These are phyloP conservation scores for Epichloe bromicola DNA, from an alignment of 2,329 filamentous ascomycete genomes.

Conservation along the genomic window DNA sequence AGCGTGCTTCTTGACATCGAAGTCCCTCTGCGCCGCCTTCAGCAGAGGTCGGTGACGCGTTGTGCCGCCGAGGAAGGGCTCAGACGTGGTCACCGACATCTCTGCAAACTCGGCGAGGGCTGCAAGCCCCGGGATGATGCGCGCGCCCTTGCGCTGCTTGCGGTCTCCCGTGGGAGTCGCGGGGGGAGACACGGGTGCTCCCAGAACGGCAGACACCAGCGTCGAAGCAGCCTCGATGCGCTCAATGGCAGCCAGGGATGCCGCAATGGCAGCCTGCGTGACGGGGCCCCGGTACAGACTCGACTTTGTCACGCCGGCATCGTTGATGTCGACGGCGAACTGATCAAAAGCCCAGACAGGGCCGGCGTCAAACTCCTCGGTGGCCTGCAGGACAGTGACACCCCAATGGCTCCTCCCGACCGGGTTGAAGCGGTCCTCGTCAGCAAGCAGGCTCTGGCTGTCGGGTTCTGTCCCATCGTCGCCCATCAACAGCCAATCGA, in stretches of 20 bases:
- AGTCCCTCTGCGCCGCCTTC: slow-evolving; percentile 24
- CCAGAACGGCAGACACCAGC: not conserved
- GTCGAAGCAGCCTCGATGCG: slow-evolving; percentile 19
- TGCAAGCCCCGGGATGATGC: slow-evolving; percentile 13
- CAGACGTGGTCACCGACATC: slow-evolving; percentile 20
- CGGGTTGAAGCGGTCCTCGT: slow-evolving; percentile 12
- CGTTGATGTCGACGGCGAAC: slow-evolving; percentile 27
- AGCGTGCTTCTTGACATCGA: slow-evolving; percentile 20
- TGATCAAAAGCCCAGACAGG: slow-evolving; percentile 31
- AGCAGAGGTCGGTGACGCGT: slow-evolving; percentile 24
- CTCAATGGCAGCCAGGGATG: slow-evolving; percentile 23
- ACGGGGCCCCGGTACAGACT: slow-evolving; percentile 26
- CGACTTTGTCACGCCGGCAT: slow-evolving; percentile 25
- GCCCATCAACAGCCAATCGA: slow-evolving; percentile 30
- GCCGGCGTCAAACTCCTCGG: slow-evolving; percentile 28
- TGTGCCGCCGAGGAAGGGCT: slow-evolving; percentile 24
- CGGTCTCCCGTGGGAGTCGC: not conserved
- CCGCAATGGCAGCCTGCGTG: slow-evolving; percentile 24
- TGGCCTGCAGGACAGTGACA: slow-evolving; percentile 26
- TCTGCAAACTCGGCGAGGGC: slow-evolving; percentile 14
- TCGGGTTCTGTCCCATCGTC: slow-evolving; percentile 25
- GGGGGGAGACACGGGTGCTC: slow-evolving; percentile 4
- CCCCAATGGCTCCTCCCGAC: slow-evolving; percentile 27
- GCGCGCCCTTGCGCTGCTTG: not conserved
- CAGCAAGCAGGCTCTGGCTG: slow-evolving; percentile 15